Percentiles rank a stretch among this genome's conserved stretches.
Evolutionary conservation across 163 green algal genomes (phyloP).

Genomic region (Prototheca cutis): DNA sequence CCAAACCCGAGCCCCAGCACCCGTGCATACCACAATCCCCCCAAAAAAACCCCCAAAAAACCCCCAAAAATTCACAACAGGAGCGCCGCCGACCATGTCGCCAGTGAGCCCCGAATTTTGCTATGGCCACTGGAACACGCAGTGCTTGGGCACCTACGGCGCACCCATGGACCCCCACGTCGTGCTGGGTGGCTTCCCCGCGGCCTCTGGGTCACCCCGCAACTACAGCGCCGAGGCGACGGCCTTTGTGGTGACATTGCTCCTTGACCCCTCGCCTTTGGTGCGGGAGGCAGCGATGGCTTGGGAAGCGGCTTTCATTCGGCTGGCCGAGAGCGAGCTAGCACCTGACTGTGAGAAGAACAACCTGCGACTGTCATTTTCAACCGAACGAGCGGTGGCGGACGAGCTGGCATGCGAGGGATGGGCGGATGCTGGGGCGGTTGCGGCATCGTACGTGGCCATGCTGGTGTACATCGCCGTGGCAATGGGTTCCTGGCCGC

Average conservation of each 20-base stretch:
- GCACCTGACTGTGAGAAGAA: slow-evolving; percentile 22
- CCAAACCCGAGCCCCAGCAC: no score
- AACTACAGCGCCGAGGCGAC: slow-evolving; percentile 62
- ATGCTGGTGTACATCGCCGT: slow-evolving; percentile 82
- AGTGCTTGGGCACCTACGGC: slow-evolving; percentile 54
- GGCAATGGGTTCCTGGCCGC: slow-evolving; percentile 52
- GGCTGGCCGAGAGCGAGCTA: slow-evolving; percentile 41
- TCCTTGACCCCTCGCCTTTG: slow-evolving; percentile 38
- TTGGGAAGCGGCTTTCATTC: slow-evolving; percentile 72
- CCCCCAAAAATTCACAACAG: no score
- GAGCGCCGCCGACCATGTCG: slow-evolving; percentile 10
- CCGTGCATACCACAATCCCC: no score
- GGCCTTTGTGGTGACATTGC: slow-evolving; percentile 76
- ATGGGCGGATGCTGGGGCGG: slow-evolving; percentile 19
- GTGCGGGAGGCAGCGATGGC: slow-evolving; percentile 46
- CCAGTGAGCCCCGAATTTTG: slow-evolving; percentile 56
- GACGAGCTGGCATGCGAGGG: slow-evolving; percentile 75
- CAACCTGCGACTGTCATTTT: slow-evolving; percentile 59
- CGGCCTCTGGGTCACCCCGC: slow-evolving; percentile 29
- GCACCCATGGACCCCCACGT: slow-evolving; percentile 64
- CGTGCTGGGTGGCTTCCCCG: slow-evolving; percentile 78
- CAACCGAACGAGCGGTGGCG: slow-evolving; percentile 63
- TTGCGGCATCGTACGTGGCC: slow-evolving; percentile 58
- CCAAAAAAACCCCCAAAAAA: no score
- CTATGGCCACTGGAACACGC: slow-evolving; percentile 62